A percentile compares a stretch with the other conserved stretches of the same genome.
These are phyloP conservation scores for Linum tenue DNA, from an alignment of 345 rosid species.

Conservation along the genomic window DNA sequence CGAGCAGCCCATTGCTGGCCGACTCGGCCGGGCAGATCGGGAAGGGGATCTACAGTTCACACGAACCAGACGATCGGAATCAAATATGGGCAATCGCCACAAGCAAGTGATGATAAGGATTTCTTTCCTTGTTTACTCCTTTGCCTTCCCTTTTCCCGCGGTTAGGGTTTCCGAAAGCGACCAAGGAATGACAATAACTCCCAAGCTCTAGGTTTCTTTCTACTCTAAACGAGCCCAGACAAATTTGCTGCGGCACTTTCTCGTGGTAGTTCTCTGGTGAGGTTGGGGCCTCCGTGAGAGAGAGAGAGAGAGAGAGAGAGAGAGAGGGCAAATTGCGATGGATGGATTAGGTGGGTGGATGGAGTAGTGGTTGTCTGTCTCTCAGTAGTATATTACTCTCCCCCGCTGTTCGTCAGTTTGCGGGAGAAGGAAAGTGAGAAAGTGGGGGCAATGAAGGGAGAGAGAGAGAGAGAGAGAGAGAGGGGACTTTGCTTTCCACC, in stretches of 20 bases:
- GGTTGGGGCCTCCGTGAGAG: not conserved
- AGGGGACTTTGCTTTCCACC: slow-evolving; percentile 3
- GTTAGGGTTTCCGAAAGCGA: not conserved
- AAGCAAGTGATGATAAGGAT: not conserved
- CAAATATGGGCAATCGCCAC: not conserved
- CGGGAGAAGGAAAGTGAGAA: not conserved
- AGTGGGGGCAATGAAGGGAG: not conserved
- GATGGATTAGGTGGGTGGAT: not conserved
- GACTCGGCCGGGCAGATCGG: not conserved
- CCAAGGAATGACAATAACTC: not conserved
- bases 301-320: too few relatives aligned
- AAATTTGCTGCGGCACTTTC: not conserved
- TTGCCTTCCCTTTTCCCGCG: not conserved
- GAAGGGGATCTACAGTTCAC: not conserved
- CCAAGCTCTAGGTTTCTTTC: too few relatives aligned
- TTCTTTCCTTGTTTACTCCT: not conserved
- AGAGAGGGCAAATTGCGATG: too few relatives aligned
- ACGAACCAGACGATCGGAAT: not conserved
- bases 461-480: too few relatives aligned
- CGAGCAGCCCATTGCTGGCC: not conserved
- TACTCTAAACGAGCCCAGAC: too few relatives aligned
- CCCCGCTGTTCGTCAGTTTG: not conserved
- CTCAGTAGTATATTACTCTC: not conserved
- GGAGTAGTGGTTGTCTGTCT: not conserved
- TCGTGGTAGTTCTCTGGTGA: not conserved